A percentile compares a stretch with the other conserved stretches of the same genome.
These are phyloP conservation scores for Pythium scleroteichum DNA, from an alignment of 352 stramenopile species.

Conservation along the genomic window DNA sequence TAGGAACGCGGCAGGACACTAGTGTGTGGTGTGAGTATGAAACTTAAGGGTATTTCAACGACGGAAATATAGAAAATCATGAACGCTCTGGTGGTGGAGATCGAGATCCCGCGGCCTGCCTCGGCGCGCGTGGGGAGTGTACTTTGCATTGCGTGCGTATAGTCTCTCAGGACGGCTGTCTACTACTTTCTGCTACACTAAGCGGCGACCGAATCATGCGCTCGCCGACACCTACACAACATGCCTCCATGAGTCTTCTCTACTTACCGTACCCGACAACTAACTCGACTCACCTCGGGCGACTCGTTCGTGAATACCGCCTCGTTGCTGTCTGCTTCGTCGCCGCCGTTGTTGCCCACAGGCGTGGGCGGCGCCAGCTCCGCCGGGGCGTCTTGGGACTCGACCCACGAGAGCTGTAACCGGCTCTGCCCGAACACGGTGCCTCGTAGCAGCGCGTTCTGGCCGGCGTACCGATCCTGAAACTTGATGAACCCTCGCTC, in stretches of 20 bases:
- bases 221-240: slow-evolving; percentile 19
- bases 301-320: slow-evolving; percentile 15
- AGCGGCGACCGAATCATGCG: slow-evolving; percentile 14
- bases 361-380: slow-evolving; percentile 34
- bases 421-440: slow-evolving; percentile 56
- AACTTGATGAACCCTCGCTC: slow-evolving; percentile 82
- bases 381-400: slow-evolving; percentile 55
- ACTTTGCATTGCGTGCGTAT: no score
- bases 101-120: neutral
- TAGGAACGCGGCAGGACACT: neutral
- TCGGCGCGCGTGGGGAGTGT: no score
- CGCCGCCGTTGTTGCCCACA: neutral
- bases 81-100: no score
- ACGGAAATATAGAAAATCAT: neutral
- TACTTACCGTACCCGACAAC: neutral
- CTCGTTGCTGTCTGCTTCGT: neutral
- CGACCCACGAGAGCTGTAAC: slow-evolving; percentile 66
- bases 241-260: neutral
- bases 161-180: no score
- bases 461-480: slow-evolving; percentile 71
- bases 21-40: slow-evolving; percentile 5
- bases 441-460: slow-evolving; percentile 66
- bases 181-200: neutral
- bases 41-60: slow-evolving; percentile 5
- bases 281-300: slow-evolving; percentile 14